phyloP scores from a whole-genome alignment of 1,284 basidiomycete species.

The Naganishia sp. region DNA sequence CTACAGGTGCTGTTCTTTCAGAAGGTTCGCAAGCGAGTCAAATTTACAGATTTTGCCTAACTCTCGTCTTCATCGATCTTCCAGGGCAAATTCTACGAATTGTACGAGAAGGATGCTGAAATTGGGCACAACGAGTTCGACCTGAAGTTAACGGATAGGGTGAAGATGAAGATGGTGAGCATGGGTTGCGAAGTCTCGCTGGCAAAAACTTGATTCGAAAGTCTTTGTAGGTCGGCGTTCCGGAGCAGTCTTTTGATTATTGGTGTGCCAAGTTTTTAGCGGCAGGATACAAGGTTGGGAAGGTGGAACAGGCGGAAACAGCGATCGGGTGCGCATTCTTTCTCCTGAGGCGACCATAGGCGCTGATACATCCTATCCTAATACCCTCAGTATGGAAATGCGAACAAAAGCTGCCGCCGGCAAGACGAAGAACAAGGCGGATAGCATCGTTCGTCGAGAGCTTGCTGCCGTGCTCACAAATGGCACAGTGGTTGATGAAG shows the following conservation, averaged over 20 bases:
- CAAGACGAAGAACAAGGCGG: constrained; percentile 38
- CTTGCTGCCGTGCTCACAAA: constrained; percentile 95
- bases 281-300: constrained; percentile 89
- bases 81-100: constrained; percentile 57
- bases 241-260: constrained; percentile 83
- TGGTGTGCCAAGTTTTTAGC: constrained; percentile 58
- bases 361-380: neutral
- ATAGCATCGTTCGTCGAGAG: constrained; percentile 83
- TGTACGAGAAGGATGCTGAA: constrained; percentile 92
- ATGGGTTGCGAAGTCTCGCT: neutral
- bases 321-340: constrained; percentile 60
- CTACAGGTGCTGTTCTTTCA: constrained; percentile 86
- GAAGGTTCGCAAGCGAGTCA: constrained; percentile 64
- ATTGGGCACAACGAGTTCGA: constrained; percentile 91
- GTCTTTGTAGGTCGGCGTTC: constrained; percentile 79
- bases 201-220: neutral
- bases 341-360: neutral
- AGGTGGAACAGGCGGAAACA: constrained; percentile 96
- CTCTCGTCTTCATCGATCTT: constrained; percentile 54
- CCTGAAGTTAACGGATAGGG: constrained; percentile 67
- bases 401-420: constrained; percentile 50
- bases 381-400: constrained; percentile 56
- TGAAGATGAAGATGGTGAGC: constrained; percentile 96
- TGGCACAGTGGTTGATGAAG: constrained; percentile 91
- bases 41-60: constrained; percentile 59